Evolutionary conservation across 1,284 basidiomycete genomes (phyloP).

Genomic region (Ganoderma meredithae): DNA sequence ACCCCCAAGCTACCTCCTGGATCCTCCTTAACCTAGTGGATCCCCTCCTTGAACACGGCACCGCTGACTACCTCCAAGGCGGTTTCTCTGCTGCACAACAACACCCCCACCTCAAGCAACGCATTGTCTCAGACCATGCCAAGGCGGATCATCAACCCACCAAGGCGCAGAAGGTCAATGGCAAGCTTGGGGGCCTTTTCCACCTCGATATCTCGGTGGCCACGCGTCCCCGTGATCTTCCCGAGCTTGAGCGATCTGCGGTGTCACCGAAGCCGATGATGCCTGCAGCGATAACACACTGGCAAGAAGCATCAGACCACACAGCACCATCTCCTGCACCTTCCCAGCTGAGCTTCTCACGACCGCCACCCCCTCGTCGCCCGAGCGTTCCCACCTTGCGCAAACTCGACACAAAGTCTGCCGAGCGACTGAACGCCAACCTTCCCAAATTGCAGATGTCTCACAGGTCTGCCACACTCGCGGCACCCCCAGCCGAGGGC

Average conservation of each 20-base stretch:
- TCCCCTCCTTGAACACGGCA: constrained; percentile 59
- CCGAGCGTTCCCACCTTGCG: constrained; percentile 70
- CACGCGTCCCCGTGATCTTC: constrained; percentile 55
- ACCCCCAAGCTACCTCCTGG: constrained; percentile 66
- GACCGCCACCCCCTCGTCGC: constrained; percentile 59
- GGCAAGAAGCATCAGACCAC: constrained; percentile 50
- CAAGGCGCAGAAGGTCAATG: constrained; percentile 27
- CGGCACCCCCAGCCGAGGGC: constrained; percentile 50
- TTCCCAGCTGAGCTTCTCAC: constrained; percentile 64
- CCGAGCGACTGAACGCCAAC: constrained; percentile 54
- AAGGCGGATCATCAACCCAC: constrained; percentile 36
- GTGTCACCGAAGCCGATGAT: constrained; percentile 48
- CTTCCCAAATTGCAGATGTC: constrained; percentile 66
- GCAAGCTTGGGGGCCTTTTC: constrained; percentile 55
- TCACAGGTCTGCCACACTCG: constrained; percentile 62
- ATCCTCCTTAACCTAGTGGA: constrained; percentile 66
- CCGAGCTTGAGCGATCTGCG: constrained; percentile 63
- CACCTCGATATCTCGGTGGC: constrained; percentile 69
- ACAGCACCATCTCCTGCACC: constrained; percentile 69
- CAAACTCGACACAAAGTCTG: constrained; percentile 63
- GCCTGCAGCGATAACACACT: constrained; percentile 44
- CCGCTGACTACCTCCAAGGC: constrained; percentile 71
- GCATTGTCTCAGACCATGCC: constrained; percentile 50
- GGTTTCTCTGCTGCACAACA: constrained; percentile 67
- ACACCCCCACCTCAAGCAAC: constrained; percentile 59